Percentiles rank a stretch among this genome's conserved stretches.
Conservation (phyloP, 345 rosid genomes). For the Hibiscus tridactylites region DNA sequence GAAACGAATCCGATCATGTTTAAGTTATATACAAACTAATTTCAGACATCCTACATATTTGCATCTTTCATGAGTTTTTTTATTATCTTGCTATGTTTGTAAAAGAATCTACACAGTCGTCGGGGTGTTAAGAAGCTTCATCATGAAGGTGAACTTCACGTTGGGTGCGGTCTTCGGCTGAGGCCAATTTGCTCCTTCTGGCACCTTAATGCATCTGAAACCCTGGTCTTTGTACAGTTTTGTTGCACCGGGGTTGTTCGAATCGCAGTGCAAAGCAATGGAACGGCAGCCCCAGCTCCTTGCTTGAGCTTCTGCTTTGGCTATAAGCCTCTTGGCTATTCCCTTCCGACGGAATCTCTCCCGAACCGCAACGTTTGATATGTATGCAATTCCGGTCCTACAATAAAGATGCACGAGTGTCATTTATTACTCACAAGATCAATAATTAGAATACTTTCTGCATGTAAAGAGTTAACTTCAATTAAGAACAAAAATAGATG, state of each 20-base stretch:
- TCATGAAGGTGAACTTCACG: slow-evolving; percentile 68
- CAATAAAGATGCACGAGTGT: background rate
- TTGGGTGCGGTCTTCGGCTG: slow-evolving; percentile 56
- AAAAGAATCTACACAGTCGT: slow-evolving; percentile 19
- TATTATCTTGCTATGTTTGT: background rate
- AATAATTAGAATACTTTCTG: background rate
- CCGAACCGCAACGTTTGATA: slow-evolving; percentile 86
- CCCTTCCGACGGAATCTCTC: slow-evolving; percentile 74
- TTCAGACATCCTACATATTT: slow-evolving; percentile 3
- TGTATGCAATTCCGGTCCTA: slow-evolving; percentile 87
- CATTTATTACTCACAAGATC: background rate
- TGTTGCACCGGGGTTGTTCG: slow-evolving; percentile 57
- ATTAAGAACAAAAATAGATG: background rate
- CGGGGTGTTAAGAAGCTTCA: slow-evolving; percentile 63
- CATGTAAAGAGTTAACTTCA: background rate
- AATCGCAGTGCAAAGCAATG: slow-evolving; percentile 76
- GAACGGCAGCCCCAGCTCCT: slow-evolving; percentile 82
- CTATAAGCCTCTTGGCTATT: slow-evolving; percentile 70
- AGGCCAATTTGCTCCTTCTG: slow-evolving; percentile 85
- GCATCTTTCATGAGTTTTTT: background rate
- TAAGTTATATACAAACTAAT: slow-evolving; percentile 9
- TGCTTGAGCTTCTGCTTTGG: slow-evolving; percentile 81
- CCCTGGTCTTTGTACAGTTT: slow-evolving; percentile 74
- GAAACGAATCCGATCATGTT: background rate
- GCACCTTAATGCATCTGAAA: slow-evolving; percentile 59